Evolutionary conservation across 495 filamentous ascomycete species (phyloP).

Genomic region (Neurospora intermedia): DNA sequence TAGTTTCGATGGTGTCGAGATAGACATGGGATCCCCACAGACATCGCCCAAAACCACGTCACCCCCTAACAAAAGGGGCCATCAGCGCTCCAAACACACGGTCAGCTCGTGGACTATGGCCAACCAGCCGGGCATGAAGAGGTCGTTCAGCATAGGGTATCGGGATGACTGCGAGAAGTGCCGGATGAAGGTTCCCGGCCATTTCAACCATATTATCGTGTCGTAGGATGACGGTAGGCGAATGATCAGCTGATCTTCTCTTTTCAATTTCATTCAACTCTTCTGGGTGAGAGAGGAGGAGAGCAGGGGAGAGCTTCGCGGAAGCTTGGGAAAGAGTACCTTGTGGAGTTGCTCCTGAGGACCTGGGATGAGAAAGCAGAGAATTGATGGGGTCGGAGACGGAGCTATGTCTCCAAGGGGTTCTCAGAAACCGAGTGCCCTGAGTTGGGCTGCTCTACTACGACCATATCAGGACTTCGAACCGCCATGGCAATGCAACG

Average conservation of each 20-base stretch:
- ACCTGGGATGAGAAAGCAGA: not conserved
- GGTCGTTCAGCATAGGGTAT: slow-evolving; percentile 72
- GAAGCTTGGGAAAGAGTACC: not conserved
- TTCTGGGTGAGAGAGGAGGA: not conserved
- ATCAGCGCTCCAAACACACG: slow-evolving; percentile 37
- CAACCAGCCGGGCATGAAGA: slow-evolving; percentile 47
- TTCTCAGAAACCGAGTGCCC: not conserved
- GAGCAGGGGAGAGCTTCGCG: not conserved
- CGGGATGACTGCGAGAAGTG: slow-evolving; percentile 83
- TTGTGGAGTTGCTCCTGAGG: not conserved
- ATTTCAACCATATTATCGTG: slow-evolving; percentile 75
- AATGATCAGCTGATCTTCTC: not conserved
- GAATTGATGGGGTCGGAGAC: not conserved
- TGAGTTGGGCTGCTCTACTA: not conserved
- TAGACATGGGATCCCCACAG: not conserved
- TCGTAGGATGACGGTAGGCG: slow-evolving; percentile 27
- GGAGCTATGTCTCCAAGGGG: not conserved
- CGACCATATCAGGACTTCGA: not conserved
- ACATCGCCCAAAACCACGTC: slow-evolving; percentile 23
- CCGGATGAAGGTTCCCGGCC: slow-evolving; percentile 64
- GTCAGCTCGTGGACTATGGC: slow-evolving; percentile 35
- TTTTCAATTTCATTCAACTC: not conserved
- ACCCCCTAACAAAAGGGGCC: slow-evolving; percentile 21
- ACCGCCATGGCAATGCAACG: not conserved
- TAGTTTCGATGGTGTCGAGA: slow-evolving; percentile 17